Evolutionary conservation across 106 monocot genomes (phyloP).

Genomic region (Acorus gramineus): DNA sequence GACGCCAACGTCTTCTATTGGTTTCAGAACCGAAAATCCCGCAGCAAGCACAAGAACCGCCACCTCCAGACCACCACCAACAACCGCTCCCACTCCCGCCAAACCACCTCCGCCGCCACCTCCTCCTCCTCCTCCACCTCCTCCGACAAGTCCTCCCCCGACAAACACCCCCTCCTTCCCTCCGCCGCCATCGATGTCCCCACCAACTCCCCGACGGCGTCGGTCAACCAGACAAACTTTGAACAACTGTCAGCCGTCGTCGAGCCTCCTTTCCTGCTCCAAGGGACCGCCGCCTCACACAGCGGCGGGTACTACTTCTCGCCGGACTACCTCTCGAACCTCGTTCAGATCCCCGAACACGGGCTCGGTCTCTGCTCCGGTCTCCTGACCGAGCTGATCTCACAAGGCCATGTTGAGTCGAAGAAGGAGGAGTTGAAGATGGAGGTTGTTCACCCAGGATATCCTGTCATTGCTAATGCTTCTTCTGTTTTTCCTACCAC

Average conservation of each 20-base stretch:
- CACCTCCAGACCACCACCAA: constrained; percentile 21
- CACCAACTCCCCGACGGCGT: constrained; percentile 17
- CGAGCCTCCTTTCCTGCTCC: constrained; percentile 7
- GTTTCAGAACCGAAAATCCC: constrained; percentile 86
- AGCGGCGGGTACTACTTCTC: background rate
- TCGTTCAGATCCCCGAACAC: background rate
- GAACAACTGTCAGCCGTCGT: background rate
- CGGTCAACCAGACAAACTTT: constrained; percentile 7
- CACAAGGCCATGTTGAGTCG: too few relatives aligned
- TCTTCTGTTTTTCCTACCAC: too few relatives aligned
- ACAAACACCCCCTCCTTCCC: constrained; percentile 11
- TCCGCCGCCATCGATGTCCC: constrained; percentile 3
- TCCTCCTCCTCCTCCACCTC: constrained; percentile 40
- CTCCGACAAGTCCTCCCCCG: constrained; percentile 28
- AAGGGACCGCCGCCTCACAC: background rate
- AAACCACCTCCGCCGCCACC: constrained; percentile 1
- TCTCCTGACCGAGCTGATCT: constrained; percentile 4
- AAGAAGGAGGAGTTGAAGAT: constrained; percentile 3
- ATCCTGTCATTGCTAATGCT: too few relatives aligned
- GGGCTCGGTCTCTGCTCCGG: constrained; percentile 7
- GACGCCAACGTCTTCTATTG: constrained; percentile 99
- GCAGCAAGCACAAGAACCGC: constrained; percentile 78
- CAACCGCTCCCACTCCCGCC: background rate
- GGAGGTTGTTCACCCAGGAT: background rate
- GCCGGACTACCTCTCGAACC: background rate